These are phyloP conservation scores for Agaricales sp. DNA, from an alignment of 1,284 basidiomycete species.

Conservation along the genomic window DNA sequence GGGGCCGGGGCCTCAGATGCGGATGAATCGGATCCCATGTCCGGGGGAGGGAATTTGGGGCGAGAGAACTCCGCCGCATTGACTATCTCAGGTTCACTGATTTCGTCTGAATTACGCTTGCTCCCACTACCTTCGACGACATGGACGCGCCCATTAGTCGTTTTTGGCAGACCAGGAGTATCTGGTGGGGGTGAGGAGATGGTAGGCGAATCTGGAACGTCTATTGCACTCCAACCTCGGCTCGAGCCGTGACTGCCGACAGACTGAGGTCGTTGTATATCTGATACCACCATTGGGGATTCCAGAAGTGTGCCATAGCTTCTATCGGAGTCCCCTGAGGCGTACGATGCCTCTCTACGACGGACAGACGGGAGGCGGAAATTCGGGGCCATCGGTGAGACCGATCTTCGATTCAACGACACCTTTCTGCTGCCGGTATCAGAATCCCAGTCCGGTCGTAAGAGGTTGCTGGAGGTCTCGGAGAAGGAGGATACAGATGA, in stretches of 20 bases:
- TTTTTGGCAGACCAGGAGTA: not conserved
- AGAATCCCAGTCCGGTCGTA: conserved; percentile 40
- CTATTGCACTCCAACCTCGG: conserved; percentile 23
- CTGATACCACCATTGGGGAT: not conserved
- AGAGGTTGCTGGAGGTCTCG: conserved; percentile 30
- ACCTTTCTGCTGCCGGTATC: conserved; percentile 47
- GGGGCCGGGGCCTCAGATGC: conserved; percentile 20
- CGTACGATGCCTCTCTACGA: conserved; percentile 4
- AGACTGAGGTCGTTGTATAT: not conserved
- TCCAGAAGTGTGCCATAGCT: not conserved
- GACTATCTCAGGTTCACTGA: conserved; percentile 29
- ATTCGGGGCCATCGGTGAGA: conserved; percentile 62
- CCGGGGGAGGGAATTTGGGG: conserved; percentile 11
- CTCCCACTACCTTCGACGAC: not conserved
- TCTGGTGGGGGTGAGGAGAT: conserved; percentile 31
- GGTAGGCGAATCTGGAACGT: conserved; percentile 30
- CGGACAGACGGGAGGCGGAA: conserved; percentile 24
- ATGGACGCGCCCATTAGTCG: not conserved
- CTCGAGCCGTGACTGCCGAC: conserved; percentile 10
- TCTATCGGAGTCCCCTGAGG: conserved; percentile 10
- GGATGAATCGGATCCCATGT: conserved; percentile 41
- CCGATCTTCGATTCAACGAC: conserved; percentile 50
- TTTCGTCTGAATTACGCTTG: conserved; percentile 14
- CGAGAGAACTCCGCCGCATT: conserved; percentile 15
- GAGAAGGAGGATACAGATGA: conserved; percentile 57